A percentile compares a stretch with the other conserved stretches of the same genome.
These are phyloP conservation scores for Dalbergia oliveri DNA, from an alignment of 306 rosid species.

Conservation along the genomic window DNA sequence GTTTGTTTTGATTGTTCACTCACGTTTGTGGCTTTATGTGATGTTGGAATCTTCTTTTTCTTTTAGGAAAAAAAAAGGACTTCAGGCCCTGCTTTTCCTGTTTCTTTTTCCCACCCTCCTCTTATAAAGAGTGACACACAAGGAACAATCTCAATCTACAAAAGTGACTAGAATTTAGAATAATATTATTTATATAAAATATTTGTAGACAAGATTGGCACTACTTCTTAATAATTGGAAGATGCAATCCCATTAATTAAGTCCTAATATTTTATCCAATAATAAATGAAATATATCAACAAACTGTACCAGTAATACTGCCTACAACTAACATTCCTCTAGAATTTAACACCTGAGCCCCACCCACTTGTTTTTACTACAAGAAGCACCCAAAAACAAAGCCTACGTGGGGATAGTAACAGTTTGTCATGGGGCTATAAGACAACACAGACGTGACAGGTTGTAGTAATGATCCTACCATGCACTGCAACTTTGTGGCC, in stretches of 20 bases:
- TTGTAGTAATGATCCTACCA: constrained; percentile 28
- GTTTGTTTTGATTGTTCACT: constrained; percentile 61
- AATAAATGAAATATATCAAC: too few relatives aligned
- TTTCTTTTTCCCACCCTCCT: background rate
- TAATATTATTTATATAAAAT: background rate
- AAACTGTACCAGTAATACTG: too few relatives aligned
- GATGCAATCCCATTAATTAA: too few relatives aligned
- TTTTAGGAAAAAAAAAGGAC: constrained; percentile 38
- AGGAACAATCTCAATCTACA: constrained; percentile 38
- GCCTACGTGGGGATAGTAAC: background rate
- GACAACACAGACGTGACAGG: constrained; percentile 37
- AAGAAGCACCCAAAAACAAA: constrained; percentile 9
- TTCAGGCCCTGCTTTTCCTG: constrained; percentile 39
- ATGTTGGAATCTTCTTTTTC: constrained; percentile 67
- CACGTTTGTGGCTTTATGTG: constrained; percentile 60
- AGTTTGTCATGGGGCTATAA: constrained; percentile 33
- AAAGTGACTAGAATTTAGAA: constrained; percentile 12
- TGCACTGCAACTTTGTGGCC: constrained; percentile 1
- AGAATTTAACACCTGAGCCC: background rate
- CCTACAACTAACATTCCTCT: too few relatives aligned
- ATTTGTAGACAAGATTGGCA: rapidly evolving
- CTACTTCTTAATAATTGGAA: too few relatives aligned
- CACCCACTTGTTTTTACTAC: constrained; percentile 21
- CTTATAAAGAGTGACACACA: constrained; percentile 42
- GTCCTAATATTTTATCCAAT: too few relatives aligned